Percentiles rank a stretch among this genome's conserved stretches.
These are phyloP conservation scores for Pyrenophora tritici-repentis DNA, from an alignment of 2,329 filamentous ascomycete genomes.

Conservation along the genomic window DNA sequence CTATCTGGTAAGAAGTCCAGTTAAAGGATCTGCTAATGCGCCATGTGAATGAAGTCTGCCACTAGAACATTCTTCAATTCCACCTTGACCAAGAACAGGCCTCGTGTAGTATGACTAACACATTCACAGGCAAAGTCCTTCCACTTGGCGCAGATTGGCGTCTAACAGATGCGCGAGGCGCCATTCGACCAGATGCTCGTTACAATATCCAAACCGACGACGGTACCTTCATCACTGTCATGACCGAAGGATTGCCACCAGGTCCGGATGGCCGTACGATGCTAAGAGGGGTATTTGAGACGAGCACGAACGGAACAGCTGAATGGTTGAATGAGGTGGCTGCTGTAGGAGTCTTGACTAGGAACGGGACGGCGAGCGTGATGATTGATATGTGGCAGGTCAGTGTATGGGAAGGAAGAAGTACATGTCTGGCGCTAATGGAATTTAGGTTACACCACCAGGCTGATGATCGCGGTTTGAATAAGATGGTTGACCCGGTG, in stretches of 20 bases:
- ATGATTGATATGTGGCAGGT: slow-evolving; percentile 38
- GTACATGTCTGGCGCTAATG: not conserved
- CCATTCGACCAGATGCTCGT: slow-evolving; percentile 42
- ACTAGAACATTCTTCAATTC: not conserved
- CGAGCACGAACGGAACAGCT: slow-evolving; percentile 37
- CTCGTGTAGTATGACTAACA: slow-evolving; percentile 11
- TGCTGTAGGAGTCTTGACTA: slow-evolving; percentile 30
- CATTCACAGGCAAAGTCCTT: slow-evolving; percentile 34
- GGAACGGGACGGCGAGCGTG: slow-evolving; percentile 25
- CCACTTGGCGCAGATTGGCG: slow-evolving; percentile 48
- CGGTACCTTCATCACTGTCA: slow-evolving; percentile 42
- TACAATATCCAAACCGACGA: slow-evolving; percentile 47
- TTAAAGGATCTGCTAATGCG: not conserved
- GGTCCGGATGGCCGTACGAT: slow-evolving; percentile 33
- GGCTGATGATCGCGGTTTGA: no score
- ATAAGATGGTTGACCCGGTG: no score
- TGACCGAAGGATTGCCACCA: slow-evolving; percentile 38
- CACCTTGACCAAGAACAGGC: slow-evolving; percentile 6
- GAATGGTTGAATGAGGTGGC: slow-evolving; percentile 49
- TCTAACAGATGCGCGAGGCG: slow-evolving; percentile 30
- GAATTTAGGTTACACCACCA: slow-evolving; percentile 2
- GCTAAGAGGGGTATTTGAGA: slow-evolving; percentile 44
- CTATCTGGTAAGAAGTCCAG: slow-evolving; percentile 25
- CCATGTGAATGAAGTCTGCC: no score
- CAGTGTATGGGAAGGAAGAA: not conserved